These are phyloP conservation scores for Coniochaeta sp. DNA, from an alignment of 2,329 filamentous ascomycete genomes.

Conservation along the genomic window DNA sequence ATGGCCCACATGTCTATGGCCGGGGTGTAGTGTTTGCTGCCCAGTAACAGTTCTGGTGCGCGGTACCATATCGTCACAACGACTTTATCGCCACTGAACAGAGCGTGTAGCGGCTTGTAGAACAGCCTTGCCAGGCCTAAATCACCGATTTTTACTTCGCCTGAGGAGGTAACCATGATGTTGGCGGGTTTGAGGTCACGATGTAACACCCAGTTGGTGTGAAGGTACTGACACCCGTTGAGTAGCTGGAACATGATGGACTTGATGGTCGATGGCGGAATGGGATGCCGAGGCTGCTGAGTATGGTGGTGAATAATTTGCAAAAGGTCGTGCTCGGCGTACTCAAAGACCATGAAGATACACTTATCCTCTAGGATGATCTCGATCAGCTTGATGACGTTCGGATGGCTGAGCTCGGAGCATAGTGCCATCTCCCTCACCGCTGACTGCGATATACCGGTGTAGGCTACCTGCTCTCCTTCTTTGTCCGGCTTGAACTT, in stretches of 20 bases:
- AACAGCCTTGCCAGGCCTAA: constrained; percentile 87
- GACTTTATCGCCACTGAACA: constrained; percentile 94
- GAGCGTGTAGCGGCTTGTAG: constrained; percentile 83
- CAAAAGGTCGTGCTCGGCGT: constrained; percentile 91
- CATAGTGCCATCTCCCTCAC: constrained; percentile 97
- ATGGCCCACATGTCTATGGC: constrained; percentile 97
- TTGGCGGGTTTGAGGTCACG: constrained; percentile 96
- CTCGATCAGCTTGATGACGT: constrained; percentile 85
- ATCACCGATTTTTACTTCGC: constrained; percentile 92
- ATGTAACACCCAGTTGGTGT: constrained; percentile 95
- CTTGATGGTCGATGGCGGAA: constrained; percentile 81
- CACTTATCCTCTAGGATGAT: constrained; percentile 98
- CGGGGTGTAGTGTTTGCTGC: constrained; percentile 91
- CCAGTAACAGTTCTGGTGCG: constrained; percentile 85
- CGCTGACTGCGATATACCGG: constrained; percentile 93
- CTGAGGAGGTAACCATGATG: constrained; percentile 91
- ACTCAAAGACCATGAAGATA: constrained; percentile 99
- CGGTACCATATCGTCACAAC: constrained; percentile 99
- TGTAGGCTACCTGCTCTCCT: constrained; percentile 89
- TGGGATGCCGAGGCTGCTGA: constrained; percentile 77
- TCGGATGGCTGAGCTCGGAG: constrained; percentile 80
- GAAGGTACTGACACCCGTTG: constrained; percentile 89
- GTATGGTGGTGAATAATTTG: constrained; percentile 99
- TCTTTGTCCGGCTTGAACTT: constrained; percentile 99
- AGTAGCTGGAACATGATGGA: constrained; percentile 94